Evolutionary conservation across 306 rosid species (phyloP).

Genomic region (Trifolium repens): DNA sequence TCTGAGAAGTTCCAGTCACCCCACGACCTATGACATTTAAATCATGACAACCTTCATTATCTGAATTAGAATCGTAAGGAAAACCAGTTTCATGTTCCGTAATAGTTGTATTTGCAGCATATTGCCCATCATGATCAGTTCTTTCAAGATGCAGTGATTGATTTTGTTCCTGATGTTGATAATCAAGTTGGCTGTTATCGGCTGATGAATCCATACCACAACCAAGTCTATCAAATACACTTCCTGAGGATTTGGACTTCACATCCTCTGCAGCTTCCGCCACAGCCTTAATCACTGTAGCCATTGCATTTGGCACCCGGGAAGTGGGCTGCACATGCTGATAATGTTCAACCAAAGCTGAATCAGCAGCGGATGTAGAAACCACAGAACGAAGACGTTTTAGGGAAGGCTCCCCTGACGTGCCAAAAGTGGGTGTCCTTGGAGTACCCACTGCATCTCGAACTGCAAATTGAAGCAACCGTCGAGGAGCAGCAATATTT

Average conservation of each 20-base stretch:
- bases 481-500: constrained; percentile 71
- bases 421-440: constrained; percentile 52
- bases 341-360: constrained; percentile 61
- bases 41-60: constrained; percentile 69
- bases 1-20: constrained; percentile 58
- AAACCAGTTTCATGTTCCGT: constrained; percentile 61
- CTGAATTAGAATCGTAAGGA: constrained; percentile 68
- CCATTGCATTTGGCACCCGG: constrained; percentile 76
- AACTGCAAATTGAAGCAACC: constrained; percentile 89
- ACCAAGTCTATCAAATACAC: constrained; percentile 94
- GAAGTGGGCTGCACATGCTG: constrained; percentile 58
- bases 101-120: constrained; percentile 47
- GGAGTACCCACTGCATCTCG: constrained; percentile 86
- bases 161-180: constrained; percentile 52
- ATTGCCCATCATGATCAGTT: constrained; percentile 53
- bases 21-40: constrained; percentile 47
- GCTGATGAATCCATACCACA: constrained; percentile 54
- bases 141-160: constrained; percentile 46
- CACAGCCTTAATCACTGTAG: constrained; percentile 85
- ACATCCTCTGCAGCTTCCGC: constrained; percentile 95
- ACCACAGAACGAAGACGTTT: constrained; percentile 96
- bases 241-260: constrained; percentile 72
- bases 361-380: constrained; percentile 64
- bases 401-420: constrained; percentile 56
- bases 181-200: constrained; percentile 48